Conservation (phyloP, 2,329 filamentous ascomycete species). For the Phialophora chinensis region DNA sequence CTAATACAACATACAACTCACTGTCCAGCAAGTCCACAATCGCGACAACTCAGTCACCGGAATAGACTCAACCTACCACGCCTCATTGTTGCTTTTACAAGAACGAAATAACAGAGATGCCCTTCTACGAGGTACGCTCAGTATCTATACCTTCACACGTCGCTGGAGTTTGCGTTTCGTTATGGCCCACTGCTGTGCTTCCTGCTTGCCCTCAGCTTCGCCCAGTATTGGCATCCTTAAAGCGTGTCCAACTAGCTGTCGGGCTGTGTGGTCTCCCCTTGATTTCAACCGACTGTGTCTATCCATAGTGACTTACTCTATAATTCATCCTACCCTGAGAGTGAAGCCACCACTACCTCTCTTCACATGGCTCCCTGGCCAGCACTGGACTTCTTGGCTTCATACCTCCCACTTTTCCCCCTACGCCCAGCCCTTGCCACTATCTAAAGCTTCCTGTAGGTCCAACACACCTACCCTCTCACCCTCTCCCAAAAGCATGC, state of each 20-base stretch:
- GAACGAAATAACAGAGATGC: conserved; percentile 20
- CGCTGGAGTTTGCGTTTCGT: background rate
- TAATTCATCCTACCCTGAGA: background rate
- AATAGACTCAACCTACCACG: background rate
- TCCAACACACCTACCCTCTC: conserved; percentile 37
- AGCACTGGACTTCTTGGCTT: background rate
- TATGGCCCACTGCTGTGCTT: background rate
- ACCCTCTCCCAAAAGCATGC: conserved; percentile 31
- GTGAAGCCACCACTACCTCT: background rate
- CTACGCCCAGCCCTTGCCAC: background rate
- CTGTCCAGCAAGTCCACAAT: background rate
- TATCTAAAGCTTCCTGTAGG: background rate
- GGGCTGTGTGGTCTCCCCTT: background rate
- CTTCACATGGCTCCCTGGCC: background rate
- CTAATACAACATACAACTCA: background rate
- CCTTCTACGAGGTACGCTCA: conserved; percentile 31
- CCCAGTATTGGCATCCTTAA: background rate
- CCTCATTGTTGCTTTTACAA: background rate
- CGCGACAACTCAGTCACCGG: background rate
- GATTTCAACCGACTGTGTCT: background rate
- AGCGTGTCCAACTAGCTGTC: background rate
- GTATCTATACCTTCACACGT: background rate
- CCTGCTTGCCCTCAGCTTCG: background rate
- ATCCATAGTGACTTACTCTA: background rate
- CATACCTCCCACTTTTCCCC: background rate